Percentiles rank a stretch among this genome's conserved stretches.
These are phyloP conservation scores for Cyanodermella asteris DNA, from an alignment of 2,329 filamentous ascomycete species.

Conservation along the genomic window DNA sequence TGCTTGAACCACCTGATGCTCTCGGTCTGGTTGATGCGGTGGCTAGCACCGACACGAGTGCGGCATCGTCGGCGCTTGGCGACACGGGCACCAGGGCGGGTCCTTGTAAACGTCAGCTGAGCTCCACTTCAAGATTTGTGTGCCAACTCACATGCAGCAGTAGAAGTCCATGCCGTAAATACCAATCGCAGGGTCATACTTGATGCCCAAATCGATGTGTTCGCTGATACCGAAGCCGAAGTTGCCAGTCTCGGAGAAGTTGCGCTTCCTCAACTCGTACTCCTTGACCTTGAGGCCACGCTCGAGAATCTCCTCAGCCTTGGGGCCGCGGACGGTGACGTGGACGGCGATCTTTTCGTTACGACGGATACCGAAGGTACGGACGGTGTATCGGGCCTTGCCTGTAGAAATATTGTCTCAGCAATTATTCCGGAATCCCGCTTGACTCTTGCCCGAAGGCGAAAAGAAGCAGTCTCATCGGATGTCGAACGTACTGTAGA, in stretches of 20 bases:
- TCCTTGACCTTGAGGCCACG: slow-evolving; percentile 99
- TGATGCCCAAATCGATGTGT: slow-evolving; percentile 99
- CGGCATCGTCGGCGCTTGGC: slow-evolving; percentile 82
- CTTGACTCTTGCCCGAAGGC: not conserved
- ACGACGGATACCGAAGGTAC: slow-evolving; percentile 99
- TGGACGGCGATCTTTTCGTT: slow-evolving; percentile 99
- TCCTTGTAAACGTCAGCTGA: slow-evolving; percentile 29
- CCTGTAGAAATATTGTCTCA: slow-evolving; percentile 28
- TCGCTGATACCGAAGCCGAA: slow-evolving; percentile 99
- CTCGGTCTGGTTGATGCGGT: slow-evolving; percentile 87
- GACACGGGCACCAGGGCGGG: slow-evolving; percentile 94
- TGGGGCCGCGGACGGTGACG: slow-evolving; percentile 97
- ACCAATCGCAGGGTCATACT: slow-evolving; percentile 96
- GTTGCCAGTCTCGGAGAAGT: slow-evolving; percentile 99
- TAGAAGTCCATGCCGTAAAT: slow-evolving; percentile 99
- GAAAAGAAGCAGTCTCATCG: slow-evolving; percentile 4
- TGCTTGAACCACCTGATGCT: slow-evolving; percentile 96
- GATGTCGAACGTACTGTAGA: slow-evolving; percentile 61
- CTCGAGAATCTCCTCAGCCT: slow-evolving; percentile 99
- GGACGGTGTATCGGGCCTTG: slow-evolving; percentile 99
- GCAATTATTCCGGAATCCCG: not conserved
- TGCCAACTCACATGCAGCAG: slow-evolving; percentile 71
- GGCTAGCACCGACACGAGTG: slow-evolving; percentile 62
- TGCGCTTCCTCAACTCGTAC: slow-evolving; percentile 97
- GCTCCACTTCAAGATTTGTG: slow-evolving; percentile 5